phyloP scores from a whole-genome alignment of 345 rosid genomes.

The Hirschfeldia incana region DNA sequence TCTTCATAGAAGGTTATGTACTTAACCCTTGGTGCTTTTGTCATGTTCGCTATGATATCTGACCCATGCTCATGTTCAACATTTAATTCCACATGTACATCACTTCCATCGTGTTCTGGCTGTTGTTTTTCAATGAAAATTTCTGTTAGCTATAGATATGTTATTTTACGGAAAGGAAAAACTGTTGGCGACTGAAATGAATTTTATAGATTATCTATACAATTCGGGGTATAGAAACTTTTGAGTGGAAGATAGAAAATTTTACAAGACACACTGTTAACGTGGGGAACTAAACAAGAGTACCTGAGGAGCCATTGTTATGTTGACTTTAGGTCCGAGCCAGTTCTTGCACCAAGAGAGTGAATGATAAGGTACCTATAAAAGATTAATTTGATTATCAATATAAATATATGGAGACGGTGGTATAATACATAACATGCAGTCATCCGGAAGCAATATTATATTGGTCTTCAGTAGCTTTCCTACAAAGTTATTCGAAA shows the following conservation, averaged over 20 bases:
- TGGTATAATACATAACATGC: background rate
- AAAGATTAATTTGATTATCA: slow-evolving; percentile 9
- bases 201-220: background rate
- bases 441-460: background rate
- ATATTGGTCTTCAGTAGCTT: background rate
- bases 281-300: background rate
- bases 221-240: background rate
- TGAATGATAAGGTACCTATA: slow-evolving; percentile 92
- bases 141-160: slow-evolving; percentile 1
- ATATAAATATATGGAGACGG: background rate
- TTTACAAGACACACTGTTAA: background rate
- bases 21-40: slow-evolving; percentile 74
- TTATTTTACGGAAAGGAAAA: background rate
- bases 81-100: slow-evolving; percentile 73
- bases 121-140: slow-evolving; percentile 41
- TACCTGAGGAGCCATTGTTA: slow-evolving; percentile 98
- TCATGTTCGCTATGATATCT: slow-evolving; percentile 86
- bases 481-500: slow-evolving; percentile 12
- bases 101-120: slow-evolving; percentile 96
- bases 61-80: slow-evolving; percentile 72
- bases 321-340: slow-evolving; percentile 88
- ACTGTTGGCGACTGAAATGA: slow-evolving; percentile 8
- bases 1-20: slow-evolving; percentile 93
- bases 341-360: slow-evolving; percentile 96
- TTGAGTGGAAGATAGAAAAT: background rate